Base-by-base conservation (phyloP, 192 early-diverging fungal genomes). In the Podila epicladia region DNA sequence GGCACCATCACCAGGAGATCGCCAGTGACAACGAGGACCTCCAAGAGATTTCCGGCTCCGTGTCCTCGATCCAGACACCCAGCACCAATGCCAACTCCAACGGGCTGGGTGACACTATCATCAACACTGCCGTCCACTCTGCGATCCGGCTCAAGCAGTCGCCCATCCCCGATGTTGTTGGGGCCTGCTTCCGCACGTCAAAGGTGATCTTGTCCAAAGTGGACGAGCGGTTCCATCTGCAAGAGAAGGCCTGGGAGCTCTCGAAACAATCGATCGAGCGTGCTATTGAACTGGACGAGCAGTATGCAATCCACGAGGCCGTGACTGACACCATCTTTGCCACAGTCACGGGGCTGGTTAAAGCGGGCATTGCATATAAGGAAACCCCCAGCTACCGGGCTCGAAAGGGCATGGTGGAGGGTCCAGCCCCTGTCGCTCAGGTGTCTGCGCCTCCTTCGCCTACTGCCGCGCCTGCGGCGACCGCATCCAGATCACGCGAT, bases 111-210 rank as follows among this genome's bases (percentile, higher is more conserved):
- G 77, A 80, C 29, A 64, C 77, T 19, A 76, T 90, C 3, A 88
- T 88, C 60, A 72, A 87, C 15, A 71, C 82, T 0, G 80, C 83
- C 0, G 83, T 90, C 29, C 62, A 75, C 13, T 74, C 78, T 58
- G 89, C 89, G 0, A 85, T 90, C 51, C 65, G 84, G 6, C 63
- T 90, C 9, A 90, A 90, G 67, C 87, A 86, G 53, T 88, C 87
- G 5, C 89, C 89, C 32, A 76, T 90, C 37, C 89, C 89, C 11
- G 87, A 85, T 72, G 75, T 80, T 4, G 78, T 88, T 60, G 65
- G 74, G 28, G 64, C 82, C 1, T 80, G 77, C 35, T 58, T 67
- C 32, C 77, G 71, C 4, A 79, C 78, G 12, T 72, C 83, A 1
- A 65, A 73, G 62, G 72, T 64, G 17, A 82, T 82, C 29, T 72